Percentiles rank a stretch among this genome's conserved stretches.
phyloP scores from a whole-genome alignment of 495 filamentous ascomycete genomes.

The Penicillium lividum region DNA sequence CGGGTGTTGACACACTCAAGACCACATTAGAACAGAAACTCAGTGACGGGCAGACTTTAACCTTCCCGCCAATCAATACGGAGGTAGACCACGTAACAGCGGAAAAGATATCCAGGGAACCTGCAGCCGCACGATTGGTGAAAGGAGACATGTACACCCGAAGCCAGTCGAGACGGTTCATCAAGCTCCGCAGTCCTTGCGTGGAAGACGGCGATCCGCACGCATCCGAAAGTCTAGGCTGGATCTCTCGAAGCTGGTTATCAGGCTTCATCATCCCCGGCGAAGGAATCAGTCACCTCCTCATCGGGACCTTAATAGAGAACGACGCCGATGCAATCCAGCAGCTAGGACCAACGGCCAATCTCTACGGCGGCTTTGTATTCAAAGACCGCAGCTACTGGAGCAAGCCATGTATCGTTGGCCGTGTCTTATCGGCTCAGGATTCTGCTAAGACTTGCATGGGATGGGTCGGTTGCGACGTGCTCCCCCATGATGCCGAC shows the following conservation, averaged over 20 bases:
- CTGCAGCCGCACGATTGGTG: background rate
- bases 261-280: conserved; percentile 80
- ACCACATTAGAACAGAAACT: conserved; percentile 20
- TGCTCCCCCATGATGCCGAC: conserved; percentile 43
- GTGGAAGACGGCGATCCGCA: conserved; percentile 18
- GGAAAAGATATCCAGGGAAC: conserved; percentile 5
- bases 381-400: conserved; percentile 74
- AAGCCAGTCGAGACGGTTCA: conserved; percentile 28
- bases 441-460: conserved; percentile 70
- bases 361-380: conserved; percentile 77
- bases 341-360: conserved; percentile 65
- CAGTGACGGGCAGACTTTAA: conserved; percentile 13
- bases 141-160: conserved; percentile 36
- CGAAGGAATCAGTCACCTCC: conserved; percentile 68
- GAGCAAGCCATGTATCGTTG: conserved; percentile 77
- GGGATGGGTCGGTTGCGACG: conserved; percentile 70
- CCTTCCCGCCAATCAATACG: conserved; percentile 7
- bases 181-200: conserved; percentile 27
- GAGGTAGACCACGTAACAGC: background rate
- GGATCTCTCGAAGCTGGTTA: conserved; percentile 78
- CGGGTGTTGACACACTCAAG: conserved; percentile 40
- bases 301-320: conserved; percentile 78
- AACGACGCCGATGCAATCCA: conserved; percentile 67
- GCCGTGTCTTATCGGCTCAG: conserved; percentile 68
- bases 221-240: conserved; percentile 51